phyloP scores from a whole-genome alignment of 1,284 basidiomycete genomes.

The Cutaneotrichosporon cyanovorans region DNA sequence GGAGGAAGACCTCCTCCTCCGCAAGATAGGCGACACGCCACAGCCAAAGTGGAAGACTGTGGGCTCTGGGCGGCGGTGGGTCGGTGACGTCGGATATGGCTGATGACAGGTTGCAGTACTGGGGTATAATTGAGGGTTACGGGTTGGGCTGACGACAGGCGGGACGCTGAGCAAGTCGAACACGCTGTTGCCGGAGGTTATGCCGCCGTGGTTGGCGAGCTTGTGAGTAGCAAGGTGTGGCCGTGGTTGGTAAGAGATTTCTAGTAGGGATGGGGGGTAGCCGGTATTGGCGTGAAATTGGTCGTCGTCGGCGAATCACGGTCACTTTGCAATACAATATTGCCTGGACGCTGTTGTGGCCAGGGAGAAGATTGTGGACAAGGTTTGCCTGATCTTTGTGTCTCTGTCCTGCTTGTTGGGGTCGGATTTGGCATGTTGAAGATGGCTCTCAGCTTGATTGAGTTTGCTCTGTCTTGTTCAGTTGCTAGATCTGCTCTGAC shows the following conservation, averaged over 20 bases:
- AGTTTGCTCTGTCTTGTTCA: no score
- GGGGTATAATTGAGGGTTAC: conserved; percentile 52
- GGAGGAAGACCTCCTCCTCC: conserved; percentile 69
- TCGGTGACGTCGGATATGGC: neutral
- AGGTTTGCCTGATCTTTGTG: neutral
- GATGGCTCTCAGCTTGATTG: no score
- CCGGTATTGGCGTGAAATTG: no score
- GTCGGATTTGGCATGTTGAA: no score
- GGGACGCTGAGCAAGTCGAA: conserved; percentile 40
- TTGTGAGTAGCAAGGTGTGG: conserved; percentile 40
- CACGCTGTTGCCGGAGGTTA: conserved; percentile 36
- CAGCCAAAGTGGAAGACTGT: conserved; percentile 77
- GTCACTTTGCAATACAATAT: no score
- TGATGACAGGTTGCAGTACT: conserved; percentile 58
- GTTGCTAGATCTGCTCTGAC: no score
- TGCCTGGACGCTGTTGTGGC: no score
- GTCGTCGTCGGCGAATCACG: no score
- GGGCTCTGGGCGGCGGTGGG: conserved; percentile 61
- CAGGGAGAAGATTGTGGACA: no score
- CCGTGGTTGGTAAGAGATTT: no score
- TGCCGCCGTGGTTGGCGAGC: conserved; percentile 33
- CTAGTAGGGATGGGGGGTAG: no score
- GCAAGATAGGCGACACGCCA: conserved; percentile 70
- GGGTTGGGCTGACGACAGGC: conserved; percentile 20
- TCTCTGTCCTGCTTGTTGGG: no score